Base-by-base conservation (phyloP, 768 basidiomycete species). In the Lactarius indigo region DNA sequence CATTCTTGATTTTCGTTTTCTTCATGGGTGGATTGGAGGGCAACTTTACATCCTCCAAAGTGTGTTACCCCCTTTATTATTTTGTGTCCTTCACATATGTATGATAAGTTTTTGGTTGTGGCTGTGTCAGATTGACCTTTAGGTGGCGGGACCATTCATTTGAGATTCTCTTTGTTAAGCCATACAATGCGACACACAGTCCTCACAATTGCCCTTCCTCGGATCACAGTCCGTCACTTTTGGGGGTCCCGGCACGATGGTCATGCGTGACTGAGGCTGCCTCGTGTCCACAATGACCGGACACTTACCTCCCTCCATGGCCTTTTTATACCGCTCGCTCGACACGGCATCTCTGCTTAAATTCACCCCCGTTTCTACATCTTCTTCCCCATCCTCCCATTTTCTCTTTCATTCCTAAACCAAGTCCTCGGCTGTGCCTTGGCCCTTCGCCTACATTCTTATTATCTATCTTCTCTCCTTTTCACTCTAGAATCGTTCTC, bases 371-470 rank as follows among this genome's bases (percentile, higher is more conserved):
- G 2, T 47, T 50, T 61, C 26, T 35, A 37, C 42, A 18, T 50
- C 33, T 31, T 28, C 50, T 23, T 41, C 26, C 47, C 57, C 57
- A 50, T 52, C 20, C n/a, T 50, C 23, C 26, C 26, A 26, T 28
- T 52, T 54, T 57, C 47, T 61, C 55, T 59, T 47, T 56, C 57
- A 28, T 58, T 62, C 59, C 17, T 50, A 33, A 33, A 15, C 37
- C 33, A 37, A 58, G 64, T 57, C 72, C 69, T 64, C 62, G 66
- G 65, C 68, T 66, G 55, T 28, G 71, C 68, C 70, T 62, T 66
- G 63, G 65, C 66, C 64, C 64, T 50, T 67, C 64, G 55, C 63
- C 68, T 42, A 42, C 57, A 23, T 47, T 54, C 61, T 57, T 23
- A 9, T 57, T 63, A 18, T 64, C 41, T 31, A n/a, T 30, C 57